These are phyloP conservation scores for Diaporthe ilicicola DNA, from an alignment of 2,329 filamentous ascomycete genomes.

Conservation along the genomic window DNA sequence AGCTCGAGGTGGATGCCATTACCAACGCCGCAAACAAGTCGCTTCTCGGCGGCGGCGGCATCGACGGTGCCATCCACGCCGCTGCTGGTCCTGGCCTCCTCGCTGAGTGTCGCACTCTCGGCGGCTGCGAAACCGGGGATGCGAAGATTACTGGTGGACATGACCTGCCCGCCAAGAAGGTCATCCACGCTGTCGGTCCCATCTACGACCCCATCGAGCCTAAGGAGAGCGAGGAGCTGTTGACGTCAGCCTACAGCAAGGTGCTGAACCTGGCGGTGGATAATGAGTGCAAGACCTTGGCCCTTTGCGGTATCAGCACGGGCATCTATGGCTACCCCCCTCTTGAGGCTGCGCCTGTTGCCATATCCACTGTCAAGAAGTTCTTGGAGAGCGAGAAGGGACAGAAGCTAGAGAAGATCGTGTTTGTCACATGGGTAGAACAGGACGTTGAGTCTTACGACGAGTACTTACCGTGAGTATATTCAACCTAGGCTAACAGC, in stretches of 20 bases:
- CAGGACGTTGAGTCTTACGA: conserved; percentile 83
- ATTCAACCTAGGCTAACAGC: not conserved
- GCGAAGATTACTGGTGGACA: conserved; percentile 87
- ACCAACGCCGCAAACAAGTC: conserved; percentile 90
- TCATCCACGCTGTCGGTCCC: conserved; percentile 93
- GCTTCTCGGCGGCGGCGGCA: conserved; percentile 88
- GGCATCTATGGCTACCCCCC: conserved; percentile 91
- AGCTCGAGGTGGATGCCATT: conserved; percentile 79
- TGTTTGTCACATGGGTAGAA: conserved; percentile 84
- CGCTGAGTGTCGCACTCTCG: conserved; percentile 74
- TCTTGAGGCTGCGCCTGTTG: conserved; percentile 74
- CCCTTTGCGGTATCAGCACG: conserved; percentile 86
- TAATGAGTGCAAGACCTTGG: conserved; percentile 74
- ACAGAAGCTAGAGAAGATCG: conserved; percentile 71
- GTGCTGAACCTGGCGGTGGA: conserved; percentile 77
- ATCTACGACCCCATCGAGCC: conserved; percentile 64
- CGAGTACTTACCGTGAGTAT: conserved; percentile 74
- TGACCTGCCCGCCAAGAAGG: conserved; percentile 75
- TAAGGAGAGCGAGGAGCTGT: conserved; percentile 55
- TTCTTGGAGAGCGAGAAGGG: conserved; percentile 60
- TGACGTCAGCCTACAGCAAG: conserved; percentile 72
- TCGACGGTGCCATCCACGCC: conserved; percentile 86
- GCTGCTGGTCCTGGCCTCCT: conserved; percentile 77
- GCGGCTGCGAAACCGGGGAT: conserved; percentile 78
- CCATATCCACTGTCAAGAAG: conserved; percentile 65